Evolutionary conservation across 441 rosid species (phyloP).

Genomic region (Erodium trifolium): DNA sequence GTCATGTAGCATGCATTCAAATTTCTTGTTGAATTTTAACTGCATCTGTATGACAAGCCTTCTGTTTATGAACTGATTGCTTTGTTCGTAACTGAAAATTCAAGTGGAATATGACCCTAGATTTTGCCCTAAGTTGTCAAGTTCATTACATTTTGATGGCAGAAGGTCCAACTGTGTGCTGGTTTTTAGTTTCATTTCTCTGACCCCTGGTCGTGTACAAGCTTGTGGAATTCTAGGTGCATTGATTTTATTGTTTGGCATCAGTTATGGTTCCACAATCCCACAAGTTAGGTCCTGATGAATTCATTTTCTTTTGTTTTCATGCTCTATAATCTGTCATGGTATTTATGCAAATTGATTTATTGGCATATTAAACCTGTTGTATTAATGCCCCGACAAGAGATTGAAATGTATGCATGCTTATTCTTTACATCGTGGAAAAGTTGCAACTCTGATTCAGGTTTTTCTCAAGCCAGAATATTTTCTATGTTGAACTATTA

Average conservation of each 20-base stretch:
- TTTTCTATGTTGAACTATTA: neutral
- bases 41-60: neutral
- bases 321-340: too few species aligned
- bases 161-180: neutral
- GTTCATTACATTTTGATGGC: neutral
- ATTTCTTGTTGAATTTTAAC: neutral
- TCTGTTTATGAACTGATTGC: neutral
- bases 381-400: neutral
- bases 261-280: neutral
- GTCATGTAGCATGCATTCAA: too few species aligned
- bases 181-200: neutral
- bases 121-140: neutral
- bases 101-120: neutral
- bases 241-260: neutral
- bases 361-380: neutral
- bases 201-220: slow-evolving; percentile 5
- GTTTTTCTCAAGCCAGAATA: neutral
- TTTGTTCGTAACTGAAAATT: neutral
- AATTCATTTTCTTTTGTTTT: too few species aligned
- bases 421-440: neutral
- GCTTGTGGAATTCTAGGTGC: neutral
- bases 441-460: neutral
- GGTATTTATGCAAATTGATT: too few species aligned
- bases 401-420: neutral
- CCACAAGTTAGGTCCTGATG: neutral